These are phyloP conservation scores for Coccomyxa subellipsoidea DNA, from an alignment of 163 green algal genomes.

Conservation along the genomic window DNA sequence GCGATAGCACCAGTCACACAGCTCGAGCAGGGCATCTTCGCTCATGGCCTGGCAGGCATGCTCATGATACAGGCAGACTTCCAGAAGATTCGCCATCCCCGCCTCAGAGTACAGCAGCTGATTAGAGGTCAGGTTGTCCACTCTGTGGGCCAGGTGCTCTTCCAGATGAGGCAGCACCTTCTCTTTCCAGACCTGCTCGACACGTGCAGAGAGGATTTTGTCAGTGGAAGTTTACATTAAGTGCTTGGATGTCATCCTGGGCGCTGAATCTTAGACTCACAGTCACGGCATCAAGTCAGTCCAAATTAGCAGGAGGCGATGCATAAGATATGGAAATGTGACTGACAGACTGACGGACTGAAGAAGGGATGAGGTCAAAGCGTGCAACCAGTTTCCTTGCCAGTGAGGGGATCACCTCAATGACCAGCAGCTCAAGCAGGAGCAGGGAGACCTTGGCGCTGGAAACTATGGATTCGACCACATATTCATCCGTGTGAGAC, in stretches of 20 bases:
- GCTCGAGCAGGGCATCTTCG: constrained; percentile 80
- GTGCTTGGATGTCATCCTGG: no score
- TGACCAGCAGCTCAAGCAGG: constrained; percentile 77
- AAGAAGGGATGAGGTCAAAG: no score
- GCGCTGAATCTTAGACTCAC: no score
- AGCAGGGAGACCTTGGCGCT: constrained; percentile 71
- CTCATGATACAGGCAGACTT: constrained; percentile 76
- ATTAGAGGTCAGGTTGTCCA: constrained; percentile 62
- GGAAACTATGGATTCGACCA: constrained; percentile 74
- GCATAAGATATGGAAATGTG: no score
- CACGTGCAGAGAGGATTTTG: background rate
- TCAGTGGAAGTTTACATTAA: background rate
- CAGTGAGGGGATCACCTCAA: no score
- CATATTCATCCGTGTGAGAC: constrained; percentile 79
- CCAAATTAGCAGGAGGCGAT: no score
- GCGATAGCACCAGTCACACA: constrained; percentile 79
- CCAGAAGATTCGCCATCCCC: constrained; percentile 78
- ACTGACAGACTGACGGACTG: no score
- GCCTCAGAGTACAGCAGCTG: constrained; percentile 77
- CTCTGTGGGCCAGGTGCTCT: constrained; percentile 49
- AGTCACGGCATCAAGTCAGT: no score
- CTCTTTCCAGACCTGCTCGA: constrained; percentile 70
- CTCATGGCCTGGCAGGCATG: constrained; percentile 55
- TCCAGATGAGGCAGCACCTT: constrained; percentile 66
- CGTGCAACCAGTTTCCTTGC: no score